Base-by-base conservation (phyloP, 208 protist species). In the Leishmania aethiopica region DNA sequence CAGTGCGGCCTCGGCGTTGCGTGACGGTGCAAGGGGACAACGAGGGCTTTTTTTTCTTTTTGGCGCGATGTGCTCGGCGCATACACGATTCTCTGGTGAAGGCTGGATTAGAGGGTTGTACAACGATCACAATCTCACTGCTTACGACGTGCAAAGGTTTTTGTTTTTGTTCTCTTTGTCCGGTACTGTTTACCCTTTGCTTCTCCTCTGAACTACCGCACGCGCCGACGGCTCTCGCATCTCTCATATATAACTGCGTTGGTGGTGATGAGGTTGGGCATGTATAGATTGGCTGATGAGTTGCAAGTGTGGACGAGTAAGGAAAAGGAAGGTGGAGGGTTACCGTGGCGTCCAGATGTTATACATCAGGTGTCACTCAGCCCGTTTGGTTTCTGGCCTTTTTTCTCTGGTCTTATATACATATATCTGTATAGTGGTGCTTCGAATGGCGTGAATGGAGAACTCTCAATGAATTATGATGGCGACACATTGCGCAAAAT, bases 1-100 rank as follows among this genome's bases (percentile, higher is more conserved):
- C 91, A 96, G 78, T 85, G 84, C 32, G 91, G 87, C 47, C 88
- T 96, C 60, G 91, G 93, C 60, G 85, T 95, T 82, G 91, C 89
- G 25, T 96, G 78, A 92, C 28, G 40, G 35, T n/a, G 7, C 42
- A 32, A 6, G 15, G 28, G 25, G 25, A 73, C 40, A n/a, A 13
- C 35, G n/a, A 45, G 49, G 15, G 1, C 19, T 57, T 17, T 69
- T 35, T 69, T 45, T 51, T 51, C 3, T 11, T 6, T 73, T 51
- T 19, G 42, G 19, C 7, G 69, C 69, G 69, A 42, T 73, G 13
- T 51, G 6, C 22, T 73, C 4, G 2, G 22, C 53, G 25, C 49
- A 32, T 32, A 32, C 42, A n/a, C 25, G 7, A 53, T 1, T 8
- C 42, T 47, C 22, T 8, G 19, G 10, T 1, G 11, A 71, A 25